Evolutionary conservation across 1,139 yeast genomes (phyloP).

Genomic region (Zygosaccharomyces sapae): DNA sequence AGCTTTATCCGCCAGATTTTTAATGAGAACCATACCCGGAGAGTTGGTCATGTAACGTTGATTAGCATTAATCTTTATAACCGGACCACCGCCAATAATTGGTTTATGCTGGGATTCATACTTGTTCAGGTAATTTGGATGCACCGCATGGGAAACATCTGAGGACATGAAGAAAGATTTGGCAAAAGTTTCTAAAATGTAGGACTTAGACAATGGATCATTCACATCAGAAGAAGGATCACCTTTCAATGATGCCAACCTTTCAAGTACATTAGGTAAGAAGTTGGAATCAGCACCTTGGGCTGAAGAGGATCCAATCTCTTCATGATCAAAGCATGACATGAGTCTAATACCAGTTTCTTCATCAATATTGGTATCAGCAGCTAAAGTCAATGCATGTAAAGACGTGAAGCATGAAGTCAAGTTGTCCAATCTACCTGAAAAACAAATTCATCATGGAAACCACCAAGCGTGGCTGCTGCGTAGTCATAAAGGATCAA

Average conservation of each 20-base stretch:
- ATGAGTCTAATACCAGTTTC: slow-evolving; percentile 64
- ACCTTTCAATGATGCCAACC: slow-evolving; percentile 53
- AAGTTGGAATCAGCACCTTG: slow-evolving; percentile 96
- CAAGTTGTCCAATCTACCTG: slow-evolving; percentile 90
- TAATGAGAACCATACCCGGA: slow-evolving; percentile 76
- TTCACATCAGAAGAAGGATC: slow-evolving; percentile 34
- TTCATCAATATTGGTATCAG: slow-evolving; percentile 39
- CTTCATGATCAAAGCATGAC: slow-evolving; percentile 91
- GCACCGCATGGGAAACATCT: slow-evolving; percentile 96
- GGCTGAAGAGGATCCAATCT: slow-evolving; percentile 86
- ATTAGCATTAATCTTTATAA: slow-evolving; percentile 87
- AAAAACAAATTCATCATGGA: slow-evolving; percentile 87
- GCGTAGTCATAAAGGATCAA: slow-evolving; percentile 84
- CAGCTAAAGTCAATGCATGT: slow-evolving; percentile 61
- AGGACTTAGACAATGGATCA: slow-evolving; percentile 31
- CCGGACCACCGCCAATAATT: slow-evolving; percentile 81
- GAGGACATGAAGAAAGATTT: slow-evolving; percentile 87
- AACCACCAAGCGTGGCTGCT: slow-evolving; percentile 76
- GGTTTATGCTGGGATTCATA: slow-evolving; percentile 82
- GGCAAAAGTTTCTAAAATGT: slow-evolving; percentile 62
- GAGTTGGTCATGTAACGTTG: slow-evolving; percentile 94
- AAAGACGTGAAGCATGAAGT: slow-evolving; percentile 81
- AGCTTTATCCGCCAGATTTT: slow-evolving; percentile 63
- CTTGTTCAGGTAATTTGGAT: slow-evolving; percentile 77
- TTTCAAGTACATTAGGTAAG: slow-evolving; percentile 68